These are phyloP conservation scores for Microbotryum intermedium DNA, from an alignment of 1,284 basidiomycete genomes.

Conservation along the genomic window DNA sequence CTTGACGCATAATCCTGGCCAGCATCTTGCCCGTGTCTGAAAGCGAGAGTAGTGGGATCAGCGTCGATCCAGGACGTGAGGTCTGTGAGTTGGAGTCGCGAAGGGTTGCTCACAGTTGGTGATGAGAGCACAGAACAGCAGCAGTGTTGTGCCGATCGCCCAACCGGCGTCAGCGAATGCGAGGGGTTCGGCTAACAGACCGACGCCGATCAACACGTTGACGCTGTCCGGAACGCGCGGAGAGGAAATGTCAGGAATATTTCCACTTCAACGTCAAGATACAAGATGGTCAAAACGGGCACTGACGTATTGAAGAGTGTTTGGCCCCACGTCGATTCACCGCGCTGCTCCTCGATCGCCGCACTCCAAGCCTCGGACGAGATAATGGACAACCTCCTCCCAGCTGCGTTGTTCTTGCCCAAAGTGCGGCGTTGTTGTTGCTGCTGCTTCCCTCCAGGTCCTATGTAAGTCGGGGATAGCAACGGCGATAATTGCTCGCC, in stretches of 20 bases:
- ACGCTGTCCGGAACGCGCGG: conserved; percentile 3
- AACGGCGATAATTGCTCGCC: no score
- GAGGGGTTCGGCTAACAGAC: conserved; percentile 78
- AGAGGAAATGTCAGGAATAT: neutral
- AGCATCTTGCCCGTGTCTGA: conserved; percentile 67
- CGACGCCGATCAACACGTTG: conserved; percentile 53
- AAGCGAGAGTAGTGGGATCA: neutral
- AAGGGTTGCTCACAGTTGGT: conserved; percentile 72
- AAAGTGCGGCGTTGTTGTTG: no score
- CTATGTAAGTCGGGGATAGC: no score
- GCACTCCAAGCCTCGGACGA: conserved; percentile 14
- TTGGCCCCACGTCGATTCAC: conserved; percentile 29
- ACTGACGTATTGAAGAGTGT: conserved; percentile 65
- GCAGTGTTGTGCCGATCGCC: conserved; percentile 63
- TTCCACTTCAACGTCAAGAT: no score
- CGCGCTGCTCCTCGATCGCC: conserved; percentile 18
- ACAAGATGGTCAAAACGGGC: neutral
- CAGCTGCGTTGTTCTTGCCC: no score
- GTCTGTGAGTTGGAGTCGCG: neutral
- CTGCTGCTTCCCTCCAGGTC: no score
- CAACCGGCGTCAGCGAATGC: conserved; percentile 83
- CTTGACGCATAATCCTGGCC: conserved; percentile 60
- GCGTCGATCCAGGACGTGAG: neutral
- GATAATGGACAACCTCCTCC: conserved; percentile 3
- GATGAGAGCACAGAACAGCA: conserved; percentile 66